These are phyloP conservation scores for Nicotiana noctiflora DNA, from an alignment of 257 asterid species.

Conservation along the genomic window DNA sequence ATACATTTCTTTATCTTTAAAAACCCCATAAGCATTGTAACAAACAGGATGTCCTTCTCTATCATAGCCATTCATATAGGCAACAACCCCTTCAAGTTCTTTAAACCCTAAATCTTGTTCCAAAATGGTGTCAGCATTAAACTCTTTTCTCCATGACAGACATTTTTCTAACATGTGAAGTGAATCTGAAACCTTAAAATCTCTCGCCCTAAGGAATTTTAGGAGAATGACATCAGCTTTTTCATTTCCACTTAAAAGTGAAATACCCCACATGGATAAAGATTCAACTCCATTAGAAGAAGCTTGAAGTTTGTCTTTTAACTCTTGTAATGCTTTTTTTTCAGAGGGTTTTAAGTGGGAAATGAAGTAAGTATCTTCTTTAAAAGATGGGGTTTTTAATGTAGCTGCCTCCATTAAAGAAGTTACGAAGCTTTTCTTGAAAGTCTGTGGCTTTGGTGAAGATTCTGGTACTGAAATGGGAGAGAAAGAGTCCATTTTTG, in stretches of 20 bases:
- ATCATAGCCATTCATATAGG: conserved; percentile 64
- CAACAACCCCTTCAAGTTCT: conserved; percentile 77
- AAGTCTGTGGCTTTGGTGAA: conserved; percentile 31
- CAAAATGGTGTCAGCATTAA: conserved; percentile 52
- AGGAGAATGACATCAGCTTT: conserved; percentile 73
- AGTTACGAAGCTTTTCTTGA: conserved; percentile 39
- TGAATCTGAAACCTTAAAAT: conserved; percentile 54
- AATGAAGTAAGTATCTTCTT: conserved; percentile 74
- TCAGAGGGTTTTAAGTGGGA: conserved; percentile 62
- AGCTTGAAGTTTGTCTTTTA: conserved; percentile 43
- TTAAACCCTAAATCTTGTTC: conserved; percentile 76
- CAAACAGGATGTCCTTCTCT: conserved; percentile 74
- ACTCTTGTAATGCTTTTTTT: conserved; percentile 55
- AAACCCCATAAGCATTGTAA: conserved; percentile 82
- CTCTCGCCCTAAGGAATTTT: conserved; percentile 87
- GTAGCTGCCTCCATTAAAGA: conserved; percentile 56
- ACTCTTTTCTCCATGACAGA: conserved; percentile 59
- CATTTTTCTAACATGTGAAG: conserved; percentile 54
- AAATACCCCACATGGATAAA: conserved; percentile 64
- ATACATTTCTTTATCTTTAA: conserved; percentile 62
- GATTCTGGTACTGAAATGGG: conserved; percentile 24
- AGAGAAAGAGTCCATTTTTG: conserved; percentile 42
- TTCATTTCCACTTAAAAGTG: conserved; percentile 34
- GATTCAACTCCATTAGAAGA: conserved; percentile 19
- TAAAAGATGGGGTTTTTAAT: conserved; percentile 63